Conservation (phyloP, 139 green algal species). For the Volvox africanus region DNA sequence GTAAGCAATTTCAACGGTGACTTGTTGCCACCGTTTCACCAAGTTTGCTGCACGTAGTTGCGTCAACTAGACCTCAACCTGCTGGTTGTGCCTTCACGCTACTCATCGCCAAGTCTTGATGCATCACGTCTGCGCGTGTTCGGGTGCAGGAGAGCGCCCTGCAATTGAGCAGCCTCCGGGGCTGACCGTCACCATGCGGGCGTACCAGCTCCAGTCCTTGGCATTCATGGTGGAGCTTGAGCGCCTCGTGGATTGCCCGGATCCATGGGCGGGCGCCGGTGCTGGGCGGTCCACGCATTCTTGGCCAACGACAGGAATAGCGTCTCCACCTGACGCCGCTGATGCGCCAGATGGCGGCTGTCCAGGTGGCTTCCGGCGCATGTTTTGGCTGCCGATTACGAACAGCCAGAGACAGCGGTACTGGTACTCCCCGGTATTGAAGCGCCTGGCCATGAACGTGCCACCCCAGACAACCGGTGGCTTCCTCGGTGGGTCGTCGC, state of each 20-base stretch:
- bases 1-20: neutral
- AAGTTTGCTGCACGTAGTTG: neutral
- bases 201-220: conserved; percentile 83
- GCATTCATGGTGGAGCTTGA: conserved; percentile 79
- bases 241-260: conserved; percentile 26
- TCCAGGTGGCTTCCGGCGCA: conserved; percentile 43
- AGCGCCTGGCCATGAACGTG: conserved; percentile 50
- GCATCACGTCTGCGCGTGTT: neutral
- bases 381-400: conserved; percentile 57
- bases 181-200: conserved; percentile 65
- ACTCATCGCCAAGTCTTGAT: too few relatives aligned
- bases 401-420: conserved; percentile 6
- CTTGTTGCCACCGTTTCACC: neutral
- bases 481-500: conserved; percentile 61
- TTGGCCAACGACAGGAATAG: too few relatives aligned
- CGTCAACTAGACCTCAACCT: neutral
- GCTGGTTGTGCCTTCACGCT: too few relatives aligned
- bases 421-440: conserved; percentile 68
- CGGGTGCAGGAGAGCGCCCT: conserved; percentile 50
- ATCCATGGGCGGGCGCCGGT: neutral
- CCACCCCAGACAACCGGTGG: conserved; percentile 58
- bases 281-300: neutral
- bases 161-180: conserved; percentile 66
- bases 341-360: conserved; percentile 16
- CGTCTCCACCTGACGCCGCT: neutral